Evolutionary conservation across 257 asterid species (phyloP).

Genomic region (Leptodermis oblonga): DNA sequence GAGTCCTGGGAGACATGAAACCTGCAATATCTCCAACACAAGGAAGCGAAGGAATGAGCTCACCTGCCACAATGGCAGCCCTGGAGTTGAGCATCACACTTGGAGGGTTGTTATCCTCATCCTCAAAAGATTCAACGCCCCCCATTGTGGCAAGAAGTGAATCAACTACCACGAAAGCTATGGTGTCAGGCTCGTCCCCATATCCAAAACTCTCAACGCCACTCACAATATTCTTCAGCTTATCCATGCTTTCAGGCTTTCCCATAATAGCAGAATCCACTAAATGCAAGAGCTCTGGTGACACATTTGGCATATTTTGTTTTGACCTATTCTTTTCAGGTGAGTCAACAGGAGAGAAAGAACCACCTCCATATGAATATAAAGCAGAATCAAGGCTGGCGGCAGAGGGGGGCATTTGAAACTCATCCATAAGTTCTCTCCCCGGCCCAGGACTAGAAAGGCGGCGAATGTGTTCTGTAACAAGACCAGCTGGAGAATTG

Average conservation of each 20-base stretch:
- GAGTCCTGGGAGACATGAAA: slow-evolving; percentile 89
- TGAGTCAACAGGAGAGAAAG: slow-evolving; percentile 59
- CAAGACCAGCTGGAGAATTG: slow-evolving; percentile 45
- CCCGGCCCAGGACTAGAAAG: slow-evolving; percentile 52
- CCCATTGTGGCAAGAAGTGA: slow-evolving; percentile 99
- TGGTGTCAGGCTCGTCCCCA: slow-evolving; percentile 63
- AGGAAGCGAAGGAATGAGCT: slow-evolving; percentile 91
- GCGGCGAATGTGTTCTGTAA: slow-evolving; percentile 41
- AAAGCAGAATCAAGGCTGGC: slow-evolving; percentile 55
- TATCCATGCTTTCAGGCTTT: slow-evolving; percentile 83
- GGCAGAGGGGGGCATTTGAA: slow-evolving; percentile 47
- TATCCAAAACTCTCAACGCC: slow-evolving; percentile 81
- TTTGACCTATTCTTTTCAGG: slow-evolving; percentile 65
- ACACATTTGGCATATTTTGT: slow-evolving; percentile 58
- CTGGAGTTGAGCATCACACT: slow-evolving; percentile 98
- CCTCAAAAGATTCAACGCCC: slow-evolving; percentile 97
- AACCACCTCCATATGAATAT: slow-evolving; percentile 45
- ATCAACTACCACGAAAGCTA: slow-evolving; percentile 81
- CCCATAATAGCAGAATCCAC: slow-evolving; percentile 99
- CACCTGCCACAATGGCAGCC: slow-evolving; percentile 98
- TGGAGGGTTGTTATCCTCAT: slow-evolving; percentile 88
- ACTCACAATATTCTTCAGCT: slow-evolving; percentile 76
- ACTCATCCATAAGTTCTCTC: slow-evolving; percentile 36
- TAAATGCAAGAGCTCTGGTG: slow-evolving; percentile 97
- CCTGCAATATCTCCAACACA: slow-evolving; percentile 74